Evolutionary conservation across 2,329 filamentous ascomycete genomes (phyloP), one percentile per base, ranked within the genome.

Genomic region (Pseudogymnoascus sp.): DNA sequence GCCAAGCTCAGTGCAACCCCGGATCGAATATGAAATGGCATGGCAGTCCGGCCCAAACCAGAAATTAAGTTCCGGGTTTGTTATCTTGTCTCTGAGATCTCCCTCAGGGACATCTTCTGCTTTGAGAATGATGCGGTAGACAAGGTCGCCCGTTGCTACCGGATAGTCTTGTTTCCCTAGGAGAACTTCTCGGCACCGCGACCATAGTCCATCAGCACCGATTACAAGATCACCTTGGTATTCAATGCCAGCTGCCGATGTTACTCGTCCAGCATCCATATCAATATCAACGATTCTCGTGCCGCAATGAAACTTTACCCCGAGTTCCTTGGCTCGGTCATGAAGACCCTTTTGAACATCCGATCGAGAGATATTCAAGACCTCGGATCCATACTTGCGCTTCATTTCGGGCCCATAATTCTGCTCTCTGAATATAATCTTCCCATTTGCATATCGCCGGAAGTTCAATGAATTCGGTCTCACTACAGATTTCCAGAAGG

Each of bases 21-120:
- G 77, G 58, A 89, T 68, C 0, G 82, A 82, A 70, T 89, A 89
- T 0, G 78, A 81, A 0, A 88, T 82, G 0, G 78, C 83, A 66
- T 89, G 85, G 1, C 81, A 76, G 0, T 76, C 76, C 0, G 85
- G 82, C 0, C 86, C 86, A 7, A 85, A 75, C 86, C 86, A 89
- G 68, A 86, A 84, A 65, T 84, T 77, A 9, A 80, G 77, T 1
- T 75, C 73, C 0, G 81, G 79, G 0, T 79, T 78, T 6, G 74
- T 69, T 1, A 88, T 78, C 73, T 81, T 81, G 0, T 77, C 73
- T 16, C 74, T 72, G 3, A 88, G 70, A 35, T 79, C 75, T 0
- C 77, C 73, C 0, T 11, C 73, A 0, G 72, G 65, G 1, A 87
- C 76, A 30, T 84, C 74, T 6, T 81, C 76, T 0, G 79, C 67